Evolutionary conservation across 2,329 filamentous ascomycete genomes (phyloP).

Genomic region (Nemania sp.): DNA sequence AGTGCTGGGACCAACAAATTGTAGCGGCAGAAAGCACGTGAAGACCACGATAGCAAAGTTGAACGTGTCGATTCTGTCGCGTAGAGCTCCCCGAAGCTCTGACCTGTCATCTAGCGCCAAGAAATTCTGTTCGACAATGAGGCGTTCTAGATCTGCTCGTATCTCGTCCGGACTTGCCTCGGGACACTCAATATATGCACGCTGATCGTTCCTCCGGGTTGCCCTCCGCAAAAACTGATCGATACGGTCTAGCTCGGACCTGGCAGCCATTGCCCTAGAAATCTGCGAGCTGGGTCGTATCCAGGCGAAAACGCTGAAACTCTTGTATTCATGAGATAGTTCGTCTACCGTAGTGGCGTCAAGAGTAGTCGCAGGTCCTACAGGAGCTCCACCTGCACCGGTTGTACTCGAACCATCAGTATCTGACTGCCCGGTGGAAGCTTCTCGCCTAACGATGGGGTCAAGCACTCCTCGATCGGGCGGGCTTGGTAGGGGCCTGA

Average conservation of each 20-base stretch:
- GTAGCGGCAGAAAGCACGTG: conserved; percentile 30
- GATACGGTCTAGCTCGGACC: conserved; percentile 2
- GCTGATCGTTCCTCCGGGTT: conserved; percentile 18
- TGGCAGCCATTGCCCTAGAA: neutral
- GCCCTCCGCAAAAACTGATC: neutral
- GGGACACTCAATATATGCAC: conserved; percentile 23
- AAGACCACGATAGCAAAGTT: conserved; percentile 31
- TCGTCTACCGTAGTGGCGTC: neutral
- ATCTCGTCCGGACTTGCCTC: conserved; percentile 24
- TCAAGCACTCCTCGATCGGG: neutral
- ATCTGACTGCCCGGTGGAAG: neutral
- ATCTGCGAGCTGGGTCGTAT: neutral
- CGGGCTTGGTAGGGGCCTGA: conserved; percentile 4
- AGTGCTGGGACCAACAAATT: conserved; percentile 22
- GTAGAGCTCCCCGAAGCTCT: conserved; percentile 8
- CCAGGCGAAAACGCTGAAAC: conserved; percentile 7
- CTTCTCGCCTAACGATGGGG: neutral
- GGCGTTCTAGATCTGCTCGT: conserved; percentile 20
- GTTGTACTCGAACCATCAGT: neutral
- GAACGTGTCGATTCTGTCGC: conserved; percentile 31
- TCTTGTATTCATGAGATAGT: conserved; percentile 1
- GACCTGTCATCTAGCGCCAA: conserved; percentile 7
- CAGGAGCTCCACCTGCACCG: neutral
- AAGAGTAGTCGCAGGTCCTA: neutral
- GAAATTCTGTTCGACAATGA: neutral